Base-by-base conservation (phyloP, 1,139 yeast genomes). In the Torulaspora pretoriensis region DNA sequence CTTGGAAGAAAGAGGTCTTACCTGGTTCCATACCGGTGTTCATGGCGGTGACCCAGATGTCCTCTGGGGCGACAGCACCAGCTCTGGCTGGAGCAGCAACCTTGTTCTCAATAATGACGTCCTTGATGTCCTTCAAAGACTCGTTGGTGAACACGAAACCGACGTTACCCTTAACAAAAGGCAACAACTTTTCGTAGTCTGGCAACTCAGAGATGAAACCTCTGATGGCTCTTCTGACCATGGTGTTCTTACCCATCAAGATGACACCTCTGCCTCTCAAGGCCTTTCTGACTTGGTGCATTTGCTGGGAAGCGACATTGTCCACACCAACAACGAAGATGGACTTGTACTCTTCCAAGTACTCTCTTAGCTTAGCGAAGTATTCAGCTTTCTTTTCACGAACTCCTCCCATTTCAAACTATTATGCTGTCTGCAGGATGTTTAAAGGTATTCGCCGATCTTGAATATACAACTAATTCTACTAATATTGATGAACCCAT, bases 11-110 rank as follows among this genome's bases (percentile, higher is more conserved):
- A 72, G 98, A 92, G 70, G 99, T 92, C 89, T 92, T 92, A 83
- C 97, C 97, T 75, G 99, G 99, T 80, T 92, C 98, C 96, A 94
- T 90, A 85, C 98, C 97, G 66, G 99, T 92, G 96, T 92, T 94
- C 77, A 96, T 95, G 66, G 97, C 97, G 73, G 95, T 95, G 65
- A 92, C 85, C 83, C 82, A 87, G 69, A 92, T 97, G 69, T 90
- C 97, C 72, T 74, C 83, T 74, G 97, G 98, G 68, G 99, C 97
- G 71, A 89, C 71, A 70, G 97, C 98, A 89, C 98, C 98, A 62
- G 98, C 95, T 79, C 90, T 90, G 68, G 99, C 99, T 75, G 99
- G 99, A 68, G 99, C 99, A 70, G 97, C 96, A 71, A 92, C 97
- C 75, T 84, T 92, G 88, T 94, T 92, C 67, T 86, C 72, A 63